These are phyloP conservation scores for Glycine soja DNA, from an alignment of 306 rosid genomes.

Conservation along the genomic window DNA sequence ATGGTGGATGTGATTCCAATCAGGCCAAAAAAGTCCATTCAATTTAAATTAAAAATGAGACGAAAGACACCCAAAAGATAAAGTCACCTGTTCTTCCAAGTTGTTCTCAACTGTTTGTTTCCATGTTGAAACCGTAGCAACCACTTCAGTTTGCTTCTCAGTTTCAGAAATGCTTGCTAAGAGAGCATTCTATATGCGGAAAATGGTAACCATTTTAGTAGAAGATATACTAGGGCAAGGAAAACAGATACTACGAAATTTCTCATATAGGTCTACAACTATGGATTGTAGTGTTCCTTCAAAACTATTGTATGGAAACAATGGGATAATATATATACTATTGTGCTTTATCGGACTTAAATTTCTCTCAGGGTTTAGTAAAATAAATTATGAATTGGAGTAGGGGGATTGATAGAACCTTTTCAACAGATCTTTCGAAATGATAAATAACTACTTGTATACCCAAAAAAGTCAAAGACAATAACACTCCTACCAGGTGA, in stretches of 20 bases:
- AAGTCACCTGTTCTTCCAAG: slow-evolving; percentile 87
- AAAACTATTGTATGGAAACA: background rate
- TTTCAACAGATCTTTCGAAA: slow-evolving; percentile 2
- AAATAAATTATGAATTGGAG: background rate
- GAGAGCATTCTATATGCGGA: slow-evolving; percentile 68
- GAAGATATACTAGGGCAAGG: background rate
- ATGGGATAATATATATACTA: background rate
- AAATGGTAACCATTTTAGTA: slow-evolving; percentile 12
- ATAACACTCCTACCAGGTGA: slow-evolving; percentile 76
- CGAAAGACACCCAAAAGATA: slow-evolving; percentile 27
- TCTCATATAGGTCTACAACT: slow-evolving; percentile 21
- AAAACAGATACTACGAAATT: background rate
- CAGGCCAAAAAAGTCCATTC: slow-evolving; percentile 36
- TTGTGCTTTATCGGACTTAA: background rate
- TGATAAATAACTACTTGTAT: background rate
- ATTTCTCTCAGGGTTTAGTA: background rate
- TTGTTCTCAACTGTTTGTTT: slow-evolving; percentile 86
- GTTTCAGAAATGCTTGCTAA: slow-evolving; percentile 89
- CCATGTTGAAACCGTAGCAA: slow-evolving; percentile 87
- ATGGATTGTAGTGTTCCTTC: background rate
- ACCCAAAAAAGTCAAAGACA: slow-evolving; percentile 4
- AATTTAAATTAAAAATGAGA: slow-evolving; percentile 38
- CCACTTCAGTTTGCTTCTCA: slow-evolving; percentile 91
- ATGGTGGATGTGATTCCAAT: slow-evolving; percentile 81
- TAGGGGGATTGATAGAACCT: background rate